phyloP scores from a whole-genome alignment of 1,284 basidiomycete species.

The Trichosporon sp. region DNA sequence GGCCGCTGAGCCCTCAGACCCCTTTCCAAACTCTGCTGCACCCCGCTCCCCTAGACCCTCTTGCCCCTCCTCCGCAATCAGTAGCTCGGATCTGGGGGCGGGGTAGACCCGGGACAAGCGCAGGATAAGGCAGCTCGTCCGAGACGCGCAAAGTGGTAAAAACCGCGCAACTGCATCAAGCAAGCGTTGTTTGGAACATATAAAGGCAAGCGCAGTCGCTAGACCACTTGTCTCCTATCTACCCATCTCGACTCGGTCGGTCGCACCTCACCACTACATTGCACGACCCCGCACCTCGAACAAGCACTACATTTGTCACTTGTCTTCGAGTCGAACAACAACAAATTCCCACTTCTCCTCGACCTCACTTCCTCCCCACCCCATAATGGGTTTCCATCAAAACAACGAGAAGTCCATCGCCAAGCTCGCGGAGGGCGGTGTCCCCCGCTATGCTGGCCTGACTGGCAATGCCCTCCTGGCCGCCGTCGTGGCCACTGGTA shows the following conservation, averaged over 20 bases:
- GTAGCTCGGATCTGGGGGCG: slow-evolving; percentile 2
- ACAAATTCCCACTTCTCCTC: neutral
- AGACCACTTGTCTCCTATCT: neutral
- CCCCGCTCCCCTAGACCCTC: neutral
- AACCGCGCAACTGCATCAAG: neutral
- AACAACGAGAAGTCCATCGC: slow-evolving; percentile 8
- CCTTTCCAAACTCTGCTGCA: neutral
- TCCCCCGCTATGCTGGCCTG: slow-evolving; percentile 29
- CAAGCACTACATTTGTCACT: neutral
- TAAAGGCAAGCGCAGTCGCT: neutral
- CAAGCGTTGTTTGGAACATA: neutral
- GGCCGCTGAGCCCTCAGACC: neutral
- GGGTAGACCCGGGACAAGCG: neutral
- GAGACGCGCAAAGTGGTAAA: neutral
- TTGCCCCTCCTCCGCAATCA: slow-evolving; percentile 2
- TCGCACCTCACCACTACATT: neutral
- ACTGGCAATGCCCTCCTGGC: slow-evolving; percentile 37
- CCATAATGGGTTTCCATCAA: slow-evolving; percentile 11
- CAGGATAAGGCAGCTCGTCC: neutral
- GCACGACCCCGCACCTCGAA: neutral
- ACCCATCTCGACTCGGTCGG: neutral
- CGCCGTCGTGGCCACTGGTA: slow-evolving; percentile 40
- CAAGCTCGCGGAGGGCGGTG: neutral
- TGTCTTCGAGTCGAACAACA: neutral
- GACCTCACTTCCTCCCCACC: neutral